These are phyloP conservation scores for Auricularia auricula-judae DNA, from an alignment of 768 basidiomycete genomes.

Conservation along the genomic window DNA sequence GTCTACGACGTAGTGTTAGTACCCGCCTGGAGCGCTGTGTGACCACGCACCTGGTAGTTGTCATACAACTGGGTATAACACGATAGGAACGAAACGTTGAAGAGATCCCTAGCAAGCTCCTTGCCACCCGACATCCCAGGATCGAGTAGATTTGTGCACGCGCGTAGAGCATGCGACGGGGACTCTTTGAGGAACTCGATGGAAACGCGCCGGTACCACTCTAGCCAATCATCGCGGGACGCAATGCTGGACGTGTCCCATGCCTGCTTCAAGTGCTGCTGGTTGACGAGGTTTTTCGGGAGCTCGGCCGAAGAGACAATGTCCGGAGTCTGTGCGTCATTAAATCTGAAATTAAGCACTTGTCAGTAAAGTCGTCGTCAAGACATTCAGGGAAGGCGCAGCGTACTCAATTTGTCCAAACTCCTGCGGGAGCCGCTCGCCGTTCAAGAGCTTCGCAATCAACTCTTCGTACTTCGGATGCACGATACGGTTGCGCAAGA, in stretches of 20 bases:
- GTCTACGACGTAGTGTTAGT: slow-evolving; percentile 41
- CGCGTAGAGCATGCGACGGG: slow-evolving; percentile 93
- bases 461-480: slow-evolving; percentile 83
- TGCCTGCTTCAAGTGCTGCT: slow-evolving; percentile 91
- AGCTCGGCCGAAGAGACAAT: slow-evolving; percentile 64
- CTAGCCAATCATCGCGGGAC: slow-evolving; percentile 82
- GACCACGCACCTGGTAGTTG: slow-evolving; percentile 71
- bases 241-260: slow-evolving; percentile 80
- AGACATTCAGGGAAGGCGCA: too few species aligned
- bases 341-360: slow-evolving; percentile 26
- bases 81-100: slow-evolving; percentile 96
- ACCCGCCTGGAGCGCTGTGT: background rate
- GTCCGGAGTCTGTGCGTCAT: slow-evolving; percentile 35
- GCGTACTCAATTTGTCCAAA: slow-evolving; percentile 56
- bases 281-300: slow-evolving; percentile 86
- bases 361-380: background rate
- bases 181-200: slow-evolving; percentile 98
- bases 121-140: slow-evolving; percentile 18
- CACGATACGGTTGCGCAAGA: slow-evolving; percentile 62
- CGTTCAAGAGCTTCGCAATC: slow-evolving; percentile 79
- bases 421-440: slow-evolving; percentile 87
- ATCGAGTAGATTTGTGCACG: slow-evolving; percentile 90
- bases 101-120: slow-evolving; percentile 85
- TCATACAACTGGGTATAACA: slow-evolving; percentile 97
- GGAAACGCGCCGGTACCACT: slow-evolving; percentile 89